Evolutionary conservation across 495 filamentous ascomycete genomes (phyloP).

Genomic region (Darksidea phi): DNA sequence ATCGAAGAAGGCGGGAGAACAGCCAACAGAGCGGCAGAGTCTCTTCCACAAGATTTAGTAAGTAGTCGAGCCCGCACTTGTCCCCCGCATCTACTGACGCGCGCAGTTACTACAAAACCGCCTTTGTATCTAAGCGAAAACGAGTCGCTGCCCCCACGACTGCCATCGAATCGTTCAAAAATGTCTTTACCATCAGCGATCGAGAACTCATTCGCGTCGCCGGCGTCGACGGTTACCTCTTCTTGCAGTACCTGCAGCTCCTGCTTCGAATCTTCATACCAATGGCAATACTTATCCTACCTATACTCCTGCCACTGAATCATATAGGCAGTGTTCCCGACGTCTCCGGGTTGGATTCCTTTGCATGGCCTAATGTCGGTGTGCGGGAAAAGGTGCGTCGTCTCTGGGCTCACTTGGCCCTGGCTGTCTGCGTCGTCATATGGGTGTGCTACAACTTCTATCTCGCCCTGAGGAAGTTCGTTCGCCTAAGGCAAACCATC

Average conservation of each 20-base stretch:
- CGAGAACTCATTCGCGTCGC: slow-evolving; percentile 32
- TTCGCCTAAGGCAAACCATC: slow-evolving; percentile 90
- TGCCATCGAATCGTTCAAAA: slow-evolving; percentile 33
- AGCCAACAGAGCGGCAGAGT: slow-evolving; percentile 23
- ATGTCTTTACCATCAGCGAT: slow-evolving; percentile 34
- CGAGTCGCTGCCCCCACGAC: slow-evolving; percentile 21
- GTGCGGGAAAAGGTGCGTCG: slow-evolving; percentile 61
- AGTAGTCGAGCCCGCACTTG: neutral
- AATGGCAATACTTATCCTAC: slow-evolving; percentile 73
- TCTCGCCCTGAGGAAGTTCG: slow-evolving; percentile 82
- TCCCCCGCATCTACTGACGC: slow-evolving; percentile 1
- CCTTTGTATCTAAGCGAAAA: slow-evolving; percentile 31
- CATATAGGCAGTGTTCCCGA: slow-evolving; percentile 16
- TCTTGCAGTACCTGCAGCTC: slow-evolving; percentile 90
- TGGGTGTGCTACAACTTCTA: slow-evolving; percentile 91
- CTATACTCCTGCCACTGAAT: slow-evolving; percentile 85
- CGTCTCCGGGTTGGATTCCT: slow-evolving; percentile 52
- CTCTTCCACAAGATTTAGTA: slow-evolving; percentile 35
- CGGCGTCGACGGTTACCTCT: slow-evolving; percentile 96
- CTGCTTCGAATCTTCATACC: slow-evolving; percentile 89
- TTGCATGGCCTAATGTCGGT: slow-evolving; percentile 80
- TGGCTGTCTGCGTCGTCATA: slow-evolving; percentile 75
- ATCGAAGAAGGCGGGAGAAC: slow-evolving; percentile 12
- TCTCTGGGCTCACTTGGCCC: slow-evolving; percentile 84
- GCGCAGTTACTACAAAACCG: slow-evolving; percentile 33